These are phyloP conservation scores for Mesotaenium endlicherianum DNA, from an alignment of 139 green algal genomes.

Conservation along the genomic window DNA sequence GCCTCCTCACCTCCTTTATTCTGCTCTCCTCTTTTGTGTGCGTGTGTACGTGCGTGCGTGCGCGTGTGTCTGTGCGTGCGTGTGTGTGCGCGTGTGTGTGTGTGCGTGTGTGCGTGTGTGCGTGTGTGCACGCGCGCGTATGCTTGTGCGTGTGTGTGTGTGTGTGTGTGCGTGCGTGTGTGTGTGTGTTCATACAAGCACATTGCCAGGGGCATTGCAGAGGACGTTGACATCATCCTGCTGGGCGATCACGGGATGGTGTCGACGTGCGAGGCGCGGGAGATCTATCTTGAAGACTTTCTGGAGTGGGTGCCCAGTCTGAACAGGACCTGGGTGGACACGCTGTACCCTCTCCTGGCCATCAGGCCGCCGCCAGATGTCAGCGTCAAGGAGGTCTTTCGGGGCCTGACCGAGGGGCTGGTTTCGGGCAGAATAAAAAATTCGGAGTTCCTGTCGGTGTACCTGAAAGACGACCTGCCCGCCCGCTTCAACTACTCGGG, in stretches of 20 bases:
- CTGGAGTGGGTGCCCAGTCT: conserved; percentile 9
- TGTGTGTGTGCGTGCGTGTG: neutral
- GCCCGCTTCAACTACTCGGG: conserved; percentile 16
- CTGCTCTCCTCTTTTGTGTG: too few species aligned
- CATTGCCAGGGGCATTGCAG: conserved; percentile 10
- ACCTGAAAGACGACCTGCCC: conserved; percentile 31
- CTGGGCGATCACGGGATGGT: conserved; percentile 50
- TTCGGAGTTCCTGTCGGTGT: neutral
- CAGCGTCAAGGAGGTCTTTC: neutral
- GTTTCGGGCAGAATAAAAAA: conserved; percentile 1
- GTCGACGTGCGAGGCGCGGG: neutral
- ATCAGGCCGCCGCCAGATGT: conserved; percentile 31
- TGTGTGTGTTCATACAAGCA: neutral
- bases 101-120: neutral
- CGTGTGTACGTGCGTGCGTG: neutral
- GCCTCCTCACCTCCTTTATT: too few species aligned
- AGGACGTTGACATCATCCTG: conserved; percentile 32
- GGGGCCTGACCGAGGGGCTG: neutral
- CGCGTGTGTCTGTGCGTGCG: neutral
- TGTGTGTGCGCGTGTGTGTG: neutral
- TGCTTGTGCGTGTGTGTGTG: neutral
- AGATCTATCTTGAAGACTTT: conserved; percentile 34
- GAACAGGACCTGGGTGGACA: conserved; percentile 18
- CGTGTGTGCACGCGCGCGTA: neutral
- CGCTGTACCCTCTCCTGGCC: conserved; percentile 9